Conservation (phyloP, 306 rosid species). For the Amphicarpaea edgeworthii region DNA sequence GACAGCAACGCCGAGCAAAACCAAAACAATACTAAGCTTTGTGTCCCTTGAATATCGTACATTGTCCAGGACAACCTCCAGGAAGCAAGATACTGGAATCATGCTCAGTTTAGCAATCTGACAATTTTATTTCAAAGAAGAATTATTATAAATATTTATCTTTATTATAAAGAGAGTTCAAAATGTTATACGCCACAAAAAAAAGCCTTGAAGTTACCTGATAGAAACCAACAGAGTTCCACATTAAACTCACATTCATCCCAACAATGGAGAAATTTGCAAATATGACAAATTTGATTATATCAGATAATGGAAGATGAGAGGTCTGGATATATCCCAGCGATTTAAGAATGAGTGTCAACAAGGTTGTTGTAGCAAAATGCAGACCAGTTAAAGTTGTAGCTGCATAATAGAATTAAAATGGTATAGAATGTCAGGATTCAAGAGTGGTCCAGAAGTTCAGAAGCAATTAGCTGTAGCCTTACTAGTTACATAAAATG, state of each 20-base stretch:
- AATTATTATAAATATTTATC: constrained; percentile 37
- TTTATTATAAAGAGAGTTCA: background rate
- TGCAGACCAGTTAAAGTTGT: constrained; percentile 88
- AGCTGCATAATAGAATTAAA: constrained; percentile 63
- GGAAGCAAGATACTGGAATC: constrained; percentile 87
- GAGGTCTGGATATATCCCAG: constrained; percentile 78
- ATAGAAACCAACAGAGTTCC: constrained; percentile 93
- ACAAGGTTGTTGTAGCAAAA: constrained; percentile 78
- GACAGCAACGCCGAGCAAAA: constrained; percentile 85
- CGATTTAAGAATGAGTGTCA: constrained; percentile 68
- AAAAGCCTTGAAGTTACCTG: constrained; percentile 58
- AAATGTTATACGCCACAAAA: constrained; percentile 12
- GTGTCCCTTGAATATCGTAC: constrained; percentile 86
- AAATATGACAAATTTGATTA: constrained; percentile 76
- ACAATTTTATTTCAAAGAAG: constrained; percentile 41
- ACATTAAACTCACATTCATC: constrained; percentile 93
- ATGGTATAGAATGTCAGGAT: constrained; percentile 43
- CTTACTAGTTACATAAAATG: constrained; percentile 36
- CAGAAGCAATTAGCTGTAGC: constrained; percentile 32
- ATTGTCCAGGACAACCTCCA: constrained; percentile 77
- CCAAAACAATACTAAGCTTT: constrained; percentile 75
- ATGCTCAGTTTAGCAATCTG: constrained; percentile 92
- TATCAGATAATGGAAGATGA: constrained; percentile 74
- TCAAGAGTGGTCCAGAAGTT: constrained; percentile 20
- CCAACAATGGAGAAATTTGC: constrained; percentile 91